Base-by-base conservation (phyloP, 768 basidiomycete species). In the Galerina marginata region DNA sequence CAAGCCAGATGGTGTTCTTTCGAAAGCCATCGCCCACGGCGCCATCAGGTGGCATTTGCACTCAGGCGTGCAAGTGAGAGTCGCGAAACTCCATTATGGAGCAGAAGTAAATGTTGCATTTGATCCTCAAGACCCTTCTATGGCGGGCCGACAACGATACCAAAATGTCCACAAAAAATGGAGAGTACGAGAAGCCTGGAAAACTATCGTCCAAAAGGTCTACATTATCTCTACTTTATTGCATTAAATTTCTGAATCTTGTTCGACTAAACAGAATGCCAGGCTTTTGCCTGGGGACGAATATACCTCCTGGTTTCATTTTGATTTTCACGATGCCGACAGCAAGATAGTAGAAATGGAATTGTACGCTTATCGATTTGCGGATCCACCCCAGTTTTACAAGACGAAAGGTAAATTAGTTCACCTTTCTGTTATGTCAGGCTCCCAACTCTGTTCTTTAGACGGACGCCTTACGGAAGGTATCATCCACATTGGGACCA, bases 11-110 rank as follows among this genome's bases (percentile, higher is more conserved):
- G 73, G 65, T 0, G 65, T 62, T 0, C 63, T 66, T 3, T 61
- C 65, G n/a, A 74, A 74, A 45, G 73, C 70, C 0, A 67, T 74
- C 9, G 63, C 73, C 2, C 71, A 72, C 45, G 73, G 73, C 3
- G 72, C 72, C 6, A 48, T 74, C 4, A 61, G 66, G 5, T 74
- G 73, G 72, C 65, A 74, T 52, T 14, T 72, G 12, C 60, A 69
- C 26, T 63, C 71, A 4, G 68, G 65, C 45, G 69, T 74, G 16
- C 54, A 23, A 42, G 50, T 64, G 2, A 63, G 72, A 20, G 57
- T 73, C 23, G 63, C 73, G 6, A 69, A 66, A 44, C 62, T 50
- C 10, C 68, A 71, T 29, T 74, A 74, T 46, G 72, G 73, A 2
- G 67, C 66, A 3, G 47, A 59, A 2, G 50, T 64, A 5, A 25